Base-by-base conservation (phyloP, 345 rosid species). In the Gossypium turneri region DNA sequence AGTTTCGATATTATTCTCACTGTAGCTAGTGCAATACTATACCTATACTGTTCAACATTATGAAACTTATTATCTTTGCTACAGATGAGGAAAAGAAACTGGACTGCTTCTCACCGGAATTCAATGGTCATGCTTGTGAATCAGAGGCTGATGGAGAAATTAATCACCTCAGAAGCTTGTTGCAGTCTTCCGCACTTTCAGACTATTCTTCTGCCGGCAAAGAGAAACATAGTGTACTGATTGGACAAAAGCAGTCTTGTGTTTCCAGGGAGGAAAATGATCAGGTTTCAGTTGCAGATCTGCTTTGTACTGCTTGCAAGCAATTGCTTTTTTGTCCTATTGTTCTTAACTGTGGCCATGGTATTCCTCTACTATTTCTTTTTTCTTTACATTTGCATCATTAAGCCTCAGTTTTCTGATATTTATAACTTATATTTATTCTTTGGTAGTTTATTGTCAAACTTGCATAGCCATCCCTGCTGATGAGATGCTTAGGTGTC, bases 311-410 rank as follows among this genome's bases (percentile, higher is more conserved):
- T 62, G 83, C 87, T 57, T 94, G 97, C 89, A 86, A 86, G 75
- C 85, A 90, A 73, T 74, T 92, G 72, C 88, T 88, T 17, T 77
- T 84, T 65, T 84, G 63, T 70, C 94, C 97, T 0, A 84, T 89
- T 44, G 88, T 79, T 73, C 93, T 92, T 78, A 92, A 94, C 73
- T 94, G 94, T 55, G 97, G 97, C 78, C 97, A 94, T 79, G 98
- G 98, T 94, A 90, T 25, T 11, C 43, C 19, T 55, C 16, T 64
- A 6, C 12, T 34, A 4, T 9, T 25, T 61, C 25, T 16, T 57
- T 6, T 27, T 58, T 25, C 0, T 60, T 27, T 22, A 8, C 12
- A 59, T 43, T 73, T 24, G 10, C 41, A 22, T 73, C 24, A 8
- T 0, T 43, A 7, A 22, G 20, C 12, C 56, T 25, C 9, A n/a